Base-by-base conservation (phyloP, 2,329 filamentous ascomycete genomes). In the Curvularia lunata region DNA sequence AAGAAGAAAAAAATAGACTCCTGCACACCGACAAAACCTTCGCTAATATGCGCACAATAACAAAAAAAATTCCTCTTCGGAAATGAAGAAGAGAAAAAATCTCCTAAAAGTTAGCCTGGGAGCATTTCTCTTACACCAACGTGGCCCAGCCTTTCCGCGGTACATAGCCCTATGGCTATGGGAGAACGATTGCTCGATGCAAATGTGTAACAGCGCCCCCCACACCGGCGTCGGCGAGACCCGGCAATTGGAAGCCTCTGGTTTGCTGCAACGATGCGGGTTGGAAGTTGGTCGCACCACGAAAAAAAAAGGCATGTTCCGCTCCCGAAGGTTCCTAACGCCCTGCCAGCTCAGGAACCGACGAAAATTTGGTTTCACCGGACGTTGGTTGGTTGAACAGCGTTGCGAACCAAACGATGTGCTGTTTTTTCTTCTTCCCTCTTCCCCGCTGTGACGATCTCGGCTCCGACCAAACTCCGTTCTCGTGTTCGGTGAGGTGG, bases 181-280 rank as follows among this genome's bases (percentile, higher is more conserved):
- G n/a, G n/a, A 27, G 27, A 19, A 30, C 18, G 42, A 45, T 46
- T 46, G 43, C 25, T 46, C 43, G 25, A 46, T 19, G 27, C 25
- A 46, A 46, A 46, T 25, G 32, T 48, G 46, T 48, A 25, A 32
- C 30, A n/a, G 8, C 6, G 6, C n/a, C 46, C 46, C 46, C 46
- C 46, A 48, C 46, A 37, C 27, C 48, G 42, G 58, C 50, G 41
- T 60, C 58, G 58, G 58, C 58, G 58, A 60, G 58, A 52, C 50
- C 47, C 58, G 58, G 54, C 54, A 45, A 38, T 25, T 38, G 21
- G 58, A 54, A 28, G 42, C 50, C 25, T 32, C 25, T 32, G 25
- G 23, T 25, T 41, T 37, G 32, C 25, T 42, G 48, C 34, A 43
- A 23, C 19, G 40, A 21, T 5, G 7, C 38, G 10, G 13, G 40